Conservation (phyloP, 441 rosid species). For the Hura crepitans region DNA sequence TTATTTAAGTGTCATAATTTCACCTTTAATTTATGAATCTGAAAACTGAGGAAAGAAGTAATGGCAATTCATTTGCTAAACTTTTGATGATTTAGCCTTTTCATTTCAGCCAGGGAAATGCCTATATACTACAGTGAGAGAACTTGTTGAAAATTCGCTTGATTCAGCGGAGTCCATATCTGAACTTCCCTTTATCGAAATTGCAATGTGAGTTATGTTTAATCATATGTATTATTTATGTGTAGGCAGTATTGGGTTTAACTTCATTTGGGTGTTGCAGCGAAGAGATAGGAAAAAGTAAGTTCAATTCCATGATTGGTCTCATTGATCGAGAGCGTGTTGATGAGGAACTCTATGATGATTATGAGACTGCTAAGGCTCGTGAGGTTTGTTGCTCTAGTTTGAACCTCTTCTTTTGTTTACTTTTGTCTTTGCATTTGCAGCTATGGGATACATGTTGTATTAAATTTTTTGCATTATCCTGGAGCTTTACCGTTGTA, state of each 20-base stretch:
- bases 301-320: constrained; percentile 95
- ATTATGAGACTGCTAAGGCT: constrained; percentile 86
- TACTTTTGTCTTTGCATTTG: neutral
- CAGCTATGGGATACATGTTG: constrained; percentile 1
- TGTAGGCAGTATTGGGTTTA: neutral
- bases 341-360: constrained; percentile 77
- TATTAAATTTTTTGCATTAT: neutral
- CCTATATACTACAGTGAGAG: constrained; percentile 86
- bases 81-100: neutral
- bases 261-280: constrained; percentile 38
- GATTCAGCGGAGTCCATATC: constrained; percentile 94
- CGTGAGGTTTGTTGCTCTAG: constrained; percentile 62
- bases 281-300: constrained; percentile 82
- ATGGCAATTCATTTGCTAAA: neutral
- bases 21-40: neutral
- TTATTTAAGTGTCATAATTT: no score
- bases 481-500: neutral
- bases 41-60: neutral
- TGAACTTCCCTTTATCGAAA: constrained; percentile 83
- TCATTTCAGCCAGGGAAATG: constrained; percentile 78
- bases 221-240: neutral
- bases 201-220: constrained; percentile 58
- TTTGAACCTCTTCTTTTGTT: constrained; percentile 14
- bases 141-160: constrained; percentile 89
- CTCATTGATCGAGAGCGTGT: constrained; percentile 86